These are phyloP conservation scores for Mucor piriformis DNA, from an alignment of 371 early-diverging fungal genomes.

Conservation along the genomic window DNA sequence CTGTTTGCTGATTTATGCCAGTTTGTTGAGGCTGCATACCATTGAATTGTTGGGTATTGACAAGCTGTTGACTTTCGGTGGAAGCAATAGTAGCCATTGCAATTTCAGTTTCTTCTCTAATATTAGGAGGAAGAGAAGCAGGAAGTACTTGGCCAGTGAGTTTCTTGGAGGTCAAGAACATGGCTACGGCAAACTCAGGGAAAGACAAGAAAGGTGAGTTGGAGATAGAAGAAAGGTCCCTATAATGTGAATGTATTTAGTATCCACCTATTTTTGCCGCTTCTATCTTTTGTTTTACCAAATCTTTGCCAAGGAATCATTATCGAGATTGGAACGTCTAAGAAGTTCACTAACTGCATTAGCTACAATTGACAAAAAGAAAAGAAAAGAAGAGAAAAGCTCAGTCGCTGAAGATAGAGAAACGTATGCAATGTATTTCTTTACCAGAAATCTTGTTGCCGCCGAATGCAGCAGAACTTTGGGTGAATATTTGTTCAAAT, in stretches of 20 bases:
- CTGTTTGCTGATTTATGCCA: conserved; percentile 19
- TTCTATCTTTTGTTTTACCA: conserved; percentile 32
- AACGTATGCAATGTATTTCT: neutral
- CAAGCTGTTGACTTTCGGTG: conserved; percentile 33
- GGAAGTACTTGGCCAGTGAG: conserved; percentile 51
- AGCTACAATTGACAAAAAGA: conserved; percentile 25
- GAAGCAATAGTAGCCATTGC: conserved; percentile 58
- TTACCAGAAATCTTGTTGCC: conserved; percentile 46
- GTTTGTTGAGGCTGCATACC: conserved; percentile 23
- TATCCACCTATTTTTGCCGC: no score
- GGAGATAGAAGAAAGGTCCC: conserved; percentile 54
- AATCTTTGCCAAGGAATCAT: conserved; percentile 52
- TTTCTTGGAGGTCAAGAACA: conserved; percentile 56
- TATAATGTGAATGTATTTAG: no score
- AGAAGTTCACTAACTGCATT: conserved; percentile 45
- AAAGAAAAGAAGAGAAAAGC: neutral
- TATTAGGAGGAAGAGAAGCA: conserved; percentile 35
- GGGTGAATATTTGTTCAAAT: conserved; percentile 50
- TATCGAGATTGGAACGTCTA: conserved; percentile 44
- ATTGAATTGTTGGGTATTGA: conserved; percentile 17
- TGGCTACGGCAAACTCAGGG: conserved; percentile 64
- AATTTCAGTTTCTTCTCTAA: conserved; percentile 50
- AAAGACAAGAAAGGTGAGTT: conserved; percentile 50
- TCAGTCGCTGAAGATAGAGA: no score
- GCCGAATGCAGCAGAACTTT: conserved; percentile 41